phyloP scores from a whole-genome alignment of 139 green algal species.

The Volvox reticuliferus region DNA sequence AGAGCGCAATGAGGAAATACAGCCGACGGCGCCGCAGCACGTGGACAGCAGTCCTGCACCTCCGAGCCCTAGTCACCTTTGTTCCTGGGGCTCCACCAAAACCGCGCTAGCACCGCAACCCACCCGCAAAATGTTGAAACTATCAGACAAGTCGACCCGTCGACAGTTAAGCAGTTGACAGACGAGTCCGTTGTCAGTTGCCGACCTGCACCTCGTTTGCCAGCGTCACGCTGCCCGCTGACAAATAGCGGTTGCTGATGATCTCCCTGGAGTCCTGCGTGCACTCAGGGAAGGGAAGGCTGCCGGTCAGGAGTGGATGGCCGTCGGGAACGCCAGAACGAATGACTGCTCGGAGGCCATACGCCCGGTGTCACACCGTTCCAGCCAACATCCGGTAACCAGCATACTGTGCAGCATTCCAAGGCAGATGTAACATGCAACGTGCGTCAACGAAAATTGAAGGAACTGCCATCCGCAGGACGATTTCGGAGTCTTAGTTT shows the following conservation, averaged over 20 bases:
- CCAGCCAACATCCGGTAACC: neutral
- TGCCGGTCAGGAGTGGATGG: neutral
- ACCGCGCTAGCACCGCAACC: no score
- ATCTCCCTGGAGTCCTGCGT: constrained; percentile 25
- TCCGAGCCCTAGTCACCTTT: no score
- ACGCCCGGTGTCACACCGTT: no score
- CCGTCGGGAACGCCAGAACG: no score
- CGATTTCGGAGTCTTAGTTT: neutral
- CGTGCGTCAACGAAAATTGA: neutral
- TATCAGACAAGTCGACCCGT: no score
- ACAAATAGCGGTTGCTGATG: constrained; percentile 20
- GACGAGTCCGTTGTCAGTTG: neutral
- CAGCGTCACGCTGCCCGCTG: constrained; percentile 2
- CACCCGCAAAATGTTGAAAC: no score
- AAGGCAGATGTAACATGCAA: neutral
- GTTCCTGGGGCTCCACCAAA: no score
- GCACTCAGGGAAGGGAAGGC: neutral
- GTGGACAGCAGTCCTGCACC: no score
- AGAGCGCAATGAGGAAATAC: no score
- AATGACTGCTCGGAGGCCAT: no score
- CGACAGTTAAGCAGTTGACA: no score
- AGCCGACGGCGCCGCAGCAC: no score
- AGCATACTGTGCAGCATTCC: neutral
- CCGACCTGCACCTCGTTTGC: constrained; percentile 1
- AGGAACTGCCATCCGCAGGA: neutral